phyloP scores from a whole-genome alignment of 139 green algal species.

The Nannochloris sp. region DNA sequence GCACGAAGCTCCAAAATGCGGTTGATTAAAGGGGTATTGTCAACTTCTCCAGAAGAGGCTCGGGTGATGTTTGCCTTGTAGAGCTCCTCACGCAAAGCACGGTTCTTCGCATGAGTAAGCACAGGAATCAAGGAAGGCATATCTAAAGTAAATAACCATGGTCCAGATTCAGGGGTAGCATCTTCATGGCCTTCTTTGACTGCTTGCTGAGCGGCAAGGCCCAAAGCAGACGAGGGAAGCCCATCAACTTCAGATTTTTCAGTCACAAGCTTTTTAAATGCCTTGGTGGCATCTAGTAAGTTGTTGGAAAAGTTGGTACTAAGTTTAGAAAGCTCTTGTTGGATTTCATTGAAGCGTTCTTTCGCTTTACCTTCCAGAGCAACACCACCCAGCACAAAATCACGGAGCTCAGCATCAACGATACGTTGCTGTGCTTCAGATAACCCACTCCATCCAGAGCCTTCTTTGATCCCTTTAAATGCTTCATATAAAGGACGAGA shows the following conservation, averaged over 20 bases:
- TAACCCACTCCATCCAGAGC: constrained; percentile 45
- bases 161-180: constrained; percentile 72
- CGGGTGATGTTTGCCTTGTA: constrained; percentile 86
- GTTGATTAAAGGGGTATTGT: constrained; percentile 91
- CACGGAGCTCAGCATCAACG: constrained; percentile 74
- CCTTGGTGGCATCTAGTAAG: constrained; percentile 71
- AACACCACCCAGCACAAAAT: constrained; percentile 88
- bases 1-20: constrained; percentile 65
- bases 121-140: constrained; percentile 84
- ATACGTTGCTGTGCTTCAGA: constrained; percentile 70
- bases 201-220: constrained; percentile 52
- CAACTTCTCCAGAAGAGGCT: constrained; percentile 62
- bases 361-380: constrained; percentile 71
- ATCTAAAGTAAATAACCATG: constrained; percentile 94
- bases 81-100: constrained; percentile 82
- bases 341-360: constrained; percentile 91
- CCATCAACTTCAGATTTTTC: constrained; percentile 71
- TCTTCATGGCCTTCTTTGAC: constrained; percentile 59
- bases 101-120: constrained; percentile 79
- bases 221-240: constrained; percentile 66
- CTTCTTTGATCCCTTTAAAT: constrained; percentile 61
- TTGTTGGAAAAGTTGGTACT: constrained; percentile 79
- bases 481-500: constrained; percentile 70
- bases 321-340: constrained; percentile 76
- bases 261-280: constrained; percentile 80